Evolutionary conservation across 345 rosid species (phyloP).

Genomic region (Turritis glabra): DNA sequence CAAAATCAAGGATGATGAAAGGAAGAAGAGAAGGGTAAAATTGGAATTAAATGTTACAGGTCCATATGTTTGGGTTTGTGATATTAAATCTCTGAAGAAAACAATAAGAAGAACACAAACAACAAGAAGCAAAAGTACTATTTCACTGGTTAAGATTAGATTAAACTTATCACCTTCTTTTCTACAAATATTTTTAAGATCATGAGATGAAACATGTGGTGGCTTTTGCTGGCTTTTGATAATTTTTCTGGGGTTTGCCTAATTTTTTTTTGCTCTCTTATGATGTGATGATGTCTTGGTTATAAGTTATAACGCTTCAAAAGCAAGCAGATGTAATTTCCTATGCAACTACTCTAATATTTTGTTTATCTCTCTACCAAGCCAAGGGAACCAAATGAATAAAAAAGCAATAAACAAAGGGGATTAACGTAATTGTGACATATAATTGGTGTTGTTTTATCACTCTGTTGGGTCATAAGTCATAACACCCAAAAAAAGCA

Average conservation of each 20-base stretch:
- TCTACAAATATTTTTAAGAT: conserved; percentile 1
- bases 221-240: conserved; percentile 29
- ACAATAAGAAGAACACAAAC: conserved; percentile 1
- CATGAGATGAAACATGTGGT: conserved; percentile 27
- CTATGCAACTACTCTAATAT: conserved; percentile 21
- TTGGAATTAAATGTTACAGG: conserved; percentile 40
- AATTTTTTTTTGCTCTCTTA: neutral
- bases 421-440: neutral
- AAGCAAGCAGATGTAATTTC: conserved; percentile 33
- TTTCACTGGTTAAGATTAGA: conserved; percentile 4
- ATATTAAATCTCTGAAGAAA: conserved; percentile 12
- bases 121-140: neutral
- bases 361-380: neutral
- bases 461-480: conserved; percentile 1
- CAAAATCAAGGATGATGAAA: conserved; percentile 23
- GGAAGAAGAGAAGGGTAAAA: conserved; percentile 48
- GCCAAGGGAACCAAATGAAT: too few relatives aligned
- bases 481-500: neutral
- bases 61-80: conserved; percentile 22
- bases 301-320: conserved; percentile 38
- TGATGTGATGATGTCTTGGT: conserved; percentile 16
- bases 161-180: conserved; percentile 21
- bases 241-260: conserved; percentile 18
- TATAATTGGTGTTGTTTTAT: neutral
- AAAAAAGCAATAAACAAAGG: conserved; percentile 9